Percentiles rank a stretch among this genome's conserved stretches.
phyloP scores from a whole-genome alignment of 2,329 filamentous ascomycete genomes.

The Talaromyces sp. region DNA sequence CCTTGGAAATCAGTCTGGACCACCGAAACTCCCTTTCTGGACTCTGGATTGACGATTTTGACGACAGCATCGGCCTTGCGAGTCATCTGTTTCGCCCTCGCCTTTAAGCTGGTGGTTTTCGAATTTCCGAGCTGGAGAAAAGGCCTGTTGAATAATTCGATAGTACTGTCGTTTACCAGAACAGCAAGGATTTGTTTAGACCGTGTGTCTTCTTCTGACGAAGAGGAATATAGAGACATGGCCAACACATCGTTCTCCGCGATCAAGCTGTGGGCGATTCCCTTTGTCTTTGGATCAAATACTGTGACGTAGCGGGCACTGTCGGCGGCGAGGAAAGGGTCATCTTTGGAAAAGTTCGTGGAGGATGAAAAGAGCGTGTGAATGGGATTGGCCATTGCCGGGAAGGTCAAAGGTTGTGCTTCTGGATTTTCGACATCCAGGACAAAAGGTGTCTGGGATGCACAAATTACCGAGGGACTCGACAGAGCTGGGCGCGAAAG shows the following conservation, averaged over 20 bases:
- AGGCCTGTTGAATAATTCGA: constrained; percentile 47
- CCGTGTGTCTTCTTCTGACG: constrained; percentile 8
- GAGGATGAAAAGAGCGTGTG: constrained; percentile 42
- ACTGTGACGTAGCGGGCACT: constrained; percentile 47
- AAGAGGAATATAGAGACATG: constrained; percentile 28
- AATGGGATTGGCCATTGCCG: constrained; percentile 46
- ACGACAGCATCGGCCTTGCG: constrained; percentile 41
- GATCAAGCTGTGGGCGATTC: constrained; percentile 44
- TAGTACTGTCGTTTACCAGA: constrained; percentile 43
- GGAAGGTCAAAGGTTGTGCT: constrained; percentile 37
- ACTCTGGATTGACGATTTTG: constrained; percentile 39
- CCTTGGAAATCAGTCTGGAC: constrained; percentile 42
- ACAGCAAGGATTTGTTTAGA: constrained; percentile 39
- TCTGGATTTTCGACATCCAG: constrained; percentile 37
- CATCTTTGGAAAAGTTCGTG: constrained; percentile 25
- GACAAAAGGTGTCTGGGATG: constrained; percentile 45
- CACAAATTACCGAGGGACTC: constrained; percentile 43
- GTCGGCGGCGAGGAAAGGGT: constrained; percentile 45
- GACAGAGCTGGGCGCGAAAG: constrained; percentile 38
- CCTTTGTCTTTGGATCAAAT: constrained; percentile 39
- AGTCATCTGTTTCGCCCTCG: constrained; percentile 40
- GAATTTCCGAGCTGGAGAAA: constrained; percentile 32
- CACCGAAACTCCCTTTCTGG: constrained; percentile 35
- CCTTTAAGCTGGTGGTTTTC: constrained; percentile 37
- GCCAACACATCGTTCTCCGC: constrained; percentile 42